Evolutionary conservation across 2,329 filamentous ascomycete species (phyloP), one percentile per base, ranked within the genome.

Genomic region (Trichoderma polysporum): DNA sequence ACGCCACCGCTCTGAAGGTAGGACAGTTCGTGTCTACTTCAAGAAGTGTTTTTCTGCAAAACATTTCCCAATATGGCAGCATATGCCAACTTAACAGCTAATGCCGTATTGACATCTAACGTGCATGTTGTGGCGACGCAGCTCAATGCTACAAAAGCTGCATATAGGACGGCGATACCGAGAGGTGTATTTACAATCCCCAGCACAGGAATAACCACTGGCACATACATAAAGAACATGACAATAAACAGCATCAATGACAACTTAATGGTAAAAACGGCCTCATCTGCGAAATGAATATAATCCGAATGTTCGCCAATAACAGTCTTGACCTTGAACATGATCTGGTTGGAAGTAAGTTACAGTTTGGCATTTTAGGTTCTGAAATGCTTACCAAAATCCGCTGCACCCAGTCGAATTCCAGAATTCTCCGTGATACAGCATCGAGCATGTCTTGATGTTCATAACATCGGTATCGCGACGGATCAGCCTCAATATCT

Each of bases 61-160:
- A 52, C 61, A 19, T 64, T 64, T 19, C 61, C 61, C 4, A 64
- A 35, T 27, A 64, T 17, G n/a, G 50, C 61, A 9, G 50, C 61
- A 13, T 41, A 37, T 8, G 19, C 61, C 33, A 64, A 12, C 6
- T 29, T 17, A 13, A 64, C 50, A 2, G 39, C 35, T 33, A 64
- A 15, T 19, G 61, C 61, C 12, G 39, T 45, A 6, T 35, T 35
- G 22, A 56, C 29, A 22, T 64, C 61, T 22, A 64, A 45, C 22
- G 39, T 54, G 13, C 31, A 31, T 10, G 22, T 56, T 27, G 61
- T 33, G 15, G 33, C 35, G 19, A 64, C 22, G 37, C 52, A 54
- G 37, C 29, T 25, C 31, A 64, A 9, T 15, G 47, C 17, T 25
- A 64, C 25, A 12, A 31, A 39, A 8, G 17, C 33, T 1, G 27